These are phyloP conservation scores for Inga leiocalycina DNA, from an alignment of 306 rosid genomes.

Conservation along the genomic window DNA sequence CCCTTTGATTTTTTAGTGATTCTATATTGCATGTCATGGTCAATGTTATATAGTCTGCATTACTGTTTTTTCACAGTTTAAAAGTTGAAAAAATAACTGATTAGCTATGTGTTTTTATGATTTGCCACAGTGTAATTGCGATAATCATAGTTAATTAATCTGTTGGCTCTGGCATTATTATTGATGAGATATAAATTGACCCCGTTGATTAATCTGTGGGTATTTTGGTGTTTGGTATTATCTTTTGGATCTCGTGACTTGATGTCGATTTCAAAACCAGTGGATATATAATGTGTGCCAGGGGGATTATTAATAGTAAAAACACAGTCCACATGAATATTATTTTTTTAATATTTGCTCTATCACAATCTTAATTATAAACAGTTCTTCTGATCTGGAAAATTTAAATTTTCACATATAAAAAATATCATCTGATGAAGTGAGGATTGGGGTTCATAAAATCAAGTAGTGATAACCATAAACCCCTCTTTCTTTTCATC, in stretches of 20 bases:
- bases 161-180: conserved; percentile 26
- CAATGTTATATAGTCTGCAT: conserved; percentile 25
- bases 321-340: neutral
- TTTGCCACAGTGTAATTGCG: conserved; percentile 35
- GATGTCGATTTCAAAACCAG: neutral
- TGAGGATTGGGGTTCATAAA: neutral
- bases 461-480: neutral
- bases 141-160: conserved; percentile 38
- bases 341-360: neutral
- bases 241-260: neutral
- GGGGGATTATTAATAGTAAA: neutral
- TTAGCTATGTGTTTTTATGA: neutral
- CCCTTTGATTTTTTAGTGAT: neutral
- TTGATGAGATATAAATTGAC: neutral
- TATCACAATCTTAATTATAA: neutral
- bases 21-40: conserved; percentile 32
- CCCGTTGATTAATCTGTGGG: neutral
- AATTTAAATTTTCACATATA: neutral
- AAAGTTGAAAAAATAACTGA: conserved; percentile 37
- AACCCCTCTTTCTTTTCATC: neutral
- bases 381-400: neutral
- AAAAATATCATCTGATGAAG: neutral
- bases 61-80: conserved; percentile 39
- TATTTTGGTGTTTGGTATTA: neutral
- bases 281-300: conserved; percentile 16